Base-by-base conservation (phyloP, 768 basidiomycete species). In the Coprinopsis marcescibilis region DNA sequence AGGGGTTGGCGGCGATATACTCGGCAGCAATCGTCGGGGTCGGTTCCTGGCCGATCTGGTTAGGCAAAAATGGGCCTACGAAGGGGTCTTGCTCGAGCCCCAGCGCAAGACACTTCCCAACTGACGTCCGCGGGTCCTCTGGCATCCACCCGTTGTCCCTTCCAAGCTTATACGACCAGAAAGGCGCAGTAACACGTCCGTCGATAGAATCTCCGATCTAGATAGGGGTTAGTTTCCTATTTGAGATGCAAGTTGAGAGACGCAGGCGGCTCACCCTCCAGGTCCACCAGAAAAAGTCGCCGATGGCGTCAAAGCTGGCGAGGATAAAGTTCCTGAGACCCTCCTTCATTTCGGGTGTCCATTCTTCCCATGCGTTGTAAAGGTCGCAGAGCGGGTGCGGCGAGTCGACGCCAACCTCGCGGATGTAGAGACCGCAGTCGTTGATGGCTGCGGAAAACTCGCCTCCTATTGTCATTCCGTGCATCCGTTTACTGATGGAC, bases 101-200 rank as follows among this genome's bases (percentile, higher is more conserved):
- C n/a, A n/a, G n/a, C n/a, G n/a, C n/a, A n/a, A n/a, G 23, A 58
- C 87, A 89, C 32, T 70, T 68, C 21, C 86, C 86, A 14, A 66
- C 36, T 7, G 78, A 72, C 4, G 55, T 60, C 40, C 86, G 69
- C 15, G 87, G 87, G 60, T 89, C 83, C 1, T 59, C 59, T 14
- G 87, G 85, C 26, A 88, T 76, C 79, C 82, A 88, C 26, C 86
- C 88, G 23, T 80, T 63, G 52, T 76, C 63, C 46, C 87, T 70
- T 2, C 63, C 61, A 1, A 67, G 64, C 34, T 61, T 54, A 42
- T 67, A 67, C 4, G 62, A 62, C 66, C 66, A 67, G 32, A 57
- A 48, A 3, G 66, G 66, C 2, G 69, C 43, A 48, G 65, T 62
- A 19, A 68, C 57, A 6, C 50, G 53, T 20, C 67, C 68, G 5